Conservation (phyloP, 2,329 filamentous ascomycete genomes). For the Tolypocladium tropicale region DNA sequence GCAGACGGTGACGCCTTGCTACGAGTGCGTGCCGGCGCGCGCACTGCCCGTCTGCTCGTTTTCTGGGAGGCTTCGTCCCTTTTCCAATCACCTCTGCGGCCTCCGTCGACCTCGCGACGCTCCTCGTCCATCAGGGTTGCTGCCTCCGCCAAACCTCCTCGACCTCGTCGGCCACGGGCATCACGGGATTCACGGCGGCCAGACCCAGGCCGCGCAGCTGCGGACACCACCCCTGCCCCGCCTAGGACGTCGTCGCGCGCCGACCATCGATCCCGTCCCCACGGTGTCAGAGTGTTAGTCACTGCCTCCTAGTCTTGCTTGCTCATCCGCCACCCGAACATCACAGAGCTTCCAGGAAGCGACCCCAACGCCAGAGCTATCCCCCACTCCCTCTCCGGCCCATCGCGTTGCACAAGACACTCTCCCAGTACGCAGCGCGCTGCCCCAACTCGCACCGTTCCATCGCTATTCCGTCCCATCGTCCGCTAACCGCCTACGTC, state of each 20-base stretch:
- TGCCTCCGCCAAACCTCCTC: neutral
- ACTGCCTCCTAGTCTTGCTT: neutral
- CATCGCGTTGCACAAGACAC: neutral
- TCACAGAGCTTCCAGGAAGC: conserved; percentile 3
- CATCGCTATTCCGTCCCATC: neutral
- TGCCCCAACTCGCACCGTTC: neutral
- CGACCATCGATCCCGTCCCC: neutral
- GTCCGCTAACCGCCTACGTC: conserved; percentile 9
- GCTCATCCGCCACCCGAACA: conserved; percentile 1
- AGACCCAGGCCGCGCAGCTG: neutral
- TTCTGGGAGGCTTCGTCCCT: neutral
- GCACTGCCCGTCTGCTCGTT: neutral
- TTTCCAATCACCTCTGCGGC: neutral
- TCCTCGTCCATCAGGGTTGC: conserved; percentile 1
- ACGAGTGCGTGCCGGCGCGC: neutral
- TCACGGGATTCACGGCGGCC: neutral
- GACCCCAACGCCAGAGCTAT: neutral
- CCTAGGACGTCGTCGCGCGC: neutral
- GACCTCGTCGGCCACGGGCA: neutral
- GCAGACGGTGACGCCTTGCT: neutral
- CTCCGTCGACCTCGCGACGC: neutral
- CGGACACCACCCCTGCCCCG: neutral
- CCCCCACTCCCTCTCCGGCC: neutral
- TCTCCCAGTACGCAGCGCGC: neutral
- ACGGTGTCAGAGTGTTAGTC: conserved; percentile 6